Base-by-base conservation (phyloP, 495 filamentous ascomycete genomes). In the Aspergillus cristatus region DNA sequence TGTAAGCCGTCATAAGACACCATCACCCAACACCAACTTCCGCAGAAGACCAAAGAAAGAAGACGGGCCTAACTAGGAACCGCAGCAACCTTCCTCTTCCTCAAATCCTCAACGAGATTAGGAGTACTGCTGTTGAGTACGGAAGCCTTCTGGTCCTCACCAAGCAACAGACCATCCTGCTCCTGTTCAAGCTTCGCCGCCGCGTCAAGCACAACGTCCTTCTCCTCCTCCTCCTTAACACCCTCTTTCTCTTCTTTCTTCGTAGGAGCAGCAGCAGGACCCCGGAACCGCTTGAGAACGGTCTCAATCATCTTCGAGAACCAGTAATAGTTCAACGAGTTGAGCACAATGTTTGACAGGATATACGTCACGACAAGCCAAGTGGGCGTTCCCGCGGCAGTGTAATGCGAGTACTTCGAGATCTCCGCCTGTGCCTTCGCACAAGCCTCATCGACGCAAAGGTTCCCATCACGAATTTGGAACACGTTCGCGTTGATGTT, bases 251-350 rank as follows among this genome's bases (percentile, higher is more conserved):
- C 36, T 28, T 54, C 31, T 20, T 34, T 31, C 44, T 54, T 47
- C 39, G 40, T 42, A 13, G 31, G 10, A 7, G n/a, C 45, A 13
- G 31, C 7, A 12, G 50, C 43, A 22, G 43, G 41, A 0, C 40
- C 38, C n/a, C 81, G 74, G 58, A 98, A 98, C 15, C 91, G 72
- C 69, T 91, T 93, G 43, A 81, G 65, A 12, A 98, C 80, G 16
- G 91, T 86, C 45, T 84, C 75, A 42, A 98, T 84, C 91, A 98
- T 98, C 72, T 90, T 91, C 41, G 79, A 78, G 60, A 94, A 97
- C 91, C 91, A 98, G 65, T 79, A 89, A 57, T 87, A 88, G 61
- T 98, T 98, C 32, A 98, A 65, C 34, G 73, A 67, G 62, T 95
- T 96, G 12, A 98, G 68, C 3, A 81, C 70, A 16, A 90, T 30